Evolutionary conservation across 1,284 basidiomycete species (phyloP).

Genomic region (Rhodotorula sp.): DNA sequence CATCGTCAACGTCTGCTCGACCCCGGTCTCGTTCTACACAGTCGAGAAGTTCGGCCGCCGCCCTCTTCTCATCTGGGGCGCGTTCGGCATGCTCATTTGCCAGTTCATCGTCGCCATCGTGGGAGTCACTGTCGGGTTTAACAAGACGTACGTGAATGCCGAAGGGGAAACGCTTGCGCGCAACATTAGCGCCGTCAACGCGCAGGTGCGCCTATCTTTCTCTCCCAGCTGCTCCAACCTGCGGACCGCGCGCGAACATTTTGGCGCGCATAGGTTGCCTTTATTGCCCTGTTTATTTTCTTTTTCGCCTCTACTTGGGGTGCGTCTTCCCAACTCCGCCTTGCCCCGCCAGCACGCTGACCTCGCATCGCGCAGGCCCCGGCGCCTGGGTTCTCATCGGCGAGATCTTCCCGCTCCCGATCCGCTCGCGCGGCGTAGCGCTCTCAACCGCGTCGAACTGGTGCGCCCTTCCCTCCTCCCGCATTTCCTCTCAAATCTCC

Average conservation of each 20-base stretch:
- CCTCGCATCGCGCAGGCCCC: conserved; percentile 14
- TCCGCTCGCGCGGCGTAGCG: conserved; percentile 46
- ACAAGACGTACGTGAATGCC: conserved; percentile 33
- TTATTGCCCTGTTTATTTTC: conserved; percentile 49
- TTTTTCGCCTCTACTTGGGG: conserved; percentile 47
- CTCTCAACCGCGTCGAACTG: conserved; percentile 51
- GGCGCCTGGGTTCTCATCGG: conserved; percentile 43
- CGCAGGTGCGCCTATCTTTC: conserved; percentile 21
- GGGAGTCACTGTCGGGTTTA: conserved; percentile 43
- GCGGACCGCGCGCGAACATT: neutral
- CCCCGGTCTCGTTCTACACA: conserved; percentile 49
- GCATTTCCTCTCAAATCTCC: no score
- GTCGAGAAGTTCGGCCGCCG: conserved; percentile 49
- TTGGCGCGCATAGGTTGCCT: conserved; percentile 41
- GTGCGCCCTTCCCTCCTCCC: no score
- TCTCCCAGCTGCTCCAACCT: no score
- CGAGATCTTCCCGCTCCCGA: conserved; percentile 45
- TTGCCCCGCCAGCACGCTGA: neutral
- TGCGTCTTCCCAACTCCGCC: neutral
- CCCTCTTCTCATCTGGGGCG: conserved; percentile 65
- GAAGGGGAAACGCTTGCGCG: conserved; percentile 33
- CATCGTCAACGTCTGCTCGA: conserved; percentile 49
- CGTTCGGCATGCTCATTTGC: conserved; percentile 63
- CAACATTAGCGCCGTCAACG: conserved; percentile 45
- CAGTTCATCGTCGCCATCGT: conserved; percentile 48